phyloP scores from a whole-genome alignment of 1,284 basidiomycete species.

The Boletus smithii region DNA sequence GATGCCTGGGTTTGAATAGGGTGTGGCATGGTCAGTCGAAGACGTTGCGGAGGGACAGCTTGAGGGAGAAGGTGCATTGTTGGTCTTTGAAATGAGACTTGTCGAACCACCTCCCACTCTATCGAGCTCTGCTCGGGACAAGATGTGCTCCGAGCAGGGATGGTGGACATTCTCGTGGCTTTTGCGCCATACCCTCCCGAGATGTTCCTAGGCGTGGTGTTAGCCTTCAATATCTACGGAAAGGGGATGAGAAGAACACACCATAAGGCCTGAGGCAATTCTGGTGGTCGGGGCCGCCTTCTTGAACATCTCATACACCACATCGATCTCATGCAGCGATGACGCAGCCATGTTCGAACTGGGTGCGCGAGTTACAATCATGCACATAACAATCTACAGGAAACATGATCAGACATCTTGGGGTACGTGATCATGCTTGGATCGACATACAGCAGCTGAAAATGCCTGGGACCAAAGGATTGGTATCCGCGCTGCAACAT shows the following conservation, averaged over 20 bases:
- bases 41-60: constrained; percentile 1
- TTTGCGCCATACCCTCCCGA: constrained; percentile 49
- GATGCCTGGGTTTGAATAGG: neutral
- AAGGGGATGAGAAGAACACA: constrained; percentile 30
- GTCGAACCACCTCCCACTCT: constrained; percentile 59
- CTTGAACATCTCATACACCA: constrained; percentile 49
- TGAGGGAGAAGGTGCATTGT: constrained; percentile 5
- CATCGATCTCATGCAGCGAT: constrained; percentile 57
- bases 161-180: constrained; percentile 48
- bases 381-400: constrained; percentile 62
- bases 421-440: neutral
- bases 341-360: constrained; percentile 51
- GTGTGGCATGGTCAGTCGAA: constrained; percentile 1
- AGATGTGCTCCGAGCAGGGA: constrained; percentile 29
- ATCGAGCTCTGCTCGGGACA: constrained; percentile 52
- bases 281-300: constrained; percentile 46
- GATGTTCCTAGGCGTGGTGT: constrained; percentile 39
- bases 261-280: constrained; percentile 49
- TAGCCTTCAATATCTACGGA: neutral
- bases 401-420: constrained; percentile 2
- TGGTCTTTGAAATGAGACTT: constrained; percentile 37
- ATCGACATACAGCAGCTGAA: constrained; percentile 53
- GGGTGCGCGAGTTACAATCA: constrained; percentile 58
- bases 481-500: constrained; percentile 44
- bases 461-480: constrained; percentile 59